Base-by-base conservation (phyloP, 495 filamentous ascomycete genomes). In the Talaromyces borbonicus region DNA sequence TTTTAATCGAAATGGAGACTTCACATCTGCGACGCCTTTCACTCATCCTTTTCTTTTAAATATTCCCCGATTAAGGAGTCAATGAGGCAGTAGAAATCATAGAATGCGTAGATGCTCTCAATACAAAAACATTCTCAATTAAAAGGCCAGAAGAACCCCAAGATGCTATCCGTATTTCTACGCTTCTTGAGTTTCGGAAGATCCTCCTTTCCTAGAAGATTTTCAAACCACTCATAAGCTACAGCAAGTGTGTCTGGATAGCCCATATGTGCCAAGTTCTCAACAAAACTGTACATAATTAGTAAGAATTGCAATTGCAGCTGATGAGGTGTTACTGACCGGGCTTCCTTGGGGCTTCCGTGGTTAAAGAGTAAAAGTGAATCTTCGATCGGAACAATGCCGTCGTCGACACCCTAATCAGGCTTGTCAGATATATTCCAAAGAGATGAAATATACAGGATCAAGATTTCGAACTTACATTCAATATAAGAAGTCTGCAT, bases 321-420 rank as follows among this genome's bases (percentile, higher is more conserved):
- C 20, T 43, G 18, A 43, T 12, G 15, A 26, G 27, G n/a, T n/a
- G n/a, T 32, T 4, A 53, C 47, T 40, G 43, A 67, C 59, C 79
- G 62, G 33, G 72, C 82, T 59, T 89, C 85, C 67, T 89, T 90
- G 23, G 80, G 78, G 46, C 71, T 70, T 9, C 84, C 84, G 49
- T 87, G 75, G 56, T 84, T 79, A 47, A 85, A 72, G 12, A 78
- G 65, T 52, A 79, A 63, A 57, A 76, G 78, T 49, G 72, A 87
- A 57, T 89, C 84, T 52, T 88, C 84, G 47, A 89, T 83, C 0
- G 85, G 85, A 62, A 85, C 84, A 37, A 88, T 69, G 6, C 81
- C 83, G 49, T 87, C 83, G 26, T 75, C 66, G 7, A 74, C 76
- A 9, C 84, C 83, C 75, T 83, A 2, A 29, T 20, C 49, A 59